A percentile compares a stretch with the other conserved stretches of the same genome.
These are phyloP conservation scores for Suhomyces atakaporum DNA, from an alignment of 1,139 yeast species.

Conservation along the genomic window DNA sequence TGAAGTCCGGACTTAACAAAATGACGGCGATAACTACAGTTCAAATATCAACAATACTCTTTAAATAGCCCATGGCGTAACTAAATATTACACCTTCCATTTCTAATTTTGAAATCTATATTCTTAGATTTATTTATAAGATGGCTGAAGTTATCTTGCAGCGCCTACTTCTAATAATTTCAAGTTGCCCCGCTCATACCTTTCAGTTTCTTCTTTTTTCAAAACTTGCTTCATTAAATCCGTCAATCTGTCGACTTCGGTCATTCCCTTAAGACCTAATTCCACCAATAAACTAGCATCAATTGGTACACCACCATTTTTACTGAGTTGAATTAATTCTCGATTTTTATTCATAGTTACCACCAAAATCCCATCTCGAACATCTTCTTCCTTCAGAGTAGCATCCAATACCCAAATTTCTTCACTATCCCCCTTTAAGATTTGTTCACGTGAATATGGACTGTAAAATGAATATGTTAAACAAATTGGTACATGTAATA, in stretches of 20 bases:
- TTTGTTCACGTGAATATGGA: conserved; percentile 62
- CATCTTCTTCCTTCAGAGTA: conserved; percentile 69
- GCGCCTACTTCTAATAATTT: conserved; percentile 43
- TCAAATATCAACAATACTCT: too few relatives aligned
- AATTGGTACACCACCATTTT: conserved; percentile 88
- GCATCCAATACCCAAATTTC: conserved; percentile 79
- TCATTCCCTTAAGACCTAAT: conserved; percentile 67
- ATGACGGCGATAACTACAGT: too few relatives aligned
- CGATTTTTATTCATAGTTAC: conserved; percentile 87
- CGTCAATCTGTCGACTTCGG: conserved; percentile 64
- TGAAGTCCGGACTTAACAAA: too few relatives aligned
- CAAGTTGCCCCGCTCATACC: conserved; percentile 33
- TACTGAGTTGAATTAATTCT: conserved; percentile 85
- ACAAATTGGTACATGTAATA: conserved; percentile 88
- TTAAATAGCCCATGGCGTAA: too few relatives aligned
- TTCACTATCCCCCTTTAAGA: conserved; percentile 60
- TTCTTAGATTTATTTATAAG: neutral
- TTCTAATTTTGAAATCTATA: too few relatives aligned
- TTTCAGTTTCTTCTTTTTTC: conserved; percentile 52
- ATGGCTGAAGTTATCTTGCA: conserved; percentile 24
- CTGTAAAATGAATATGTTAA: conserved; percentile 86
- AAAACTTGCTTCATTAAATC: conserved; percentile 59
- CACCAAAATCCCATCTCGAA: conserved; percentile 78
- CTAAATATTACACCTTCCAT: too few relatives aligned
- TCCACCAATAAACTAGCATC: conserved; percentile 71